phyloP scores from a whole-genome alignment of 2,329 filamentous ascomycete genomes.

The Talaromyces sp. region DNA sequence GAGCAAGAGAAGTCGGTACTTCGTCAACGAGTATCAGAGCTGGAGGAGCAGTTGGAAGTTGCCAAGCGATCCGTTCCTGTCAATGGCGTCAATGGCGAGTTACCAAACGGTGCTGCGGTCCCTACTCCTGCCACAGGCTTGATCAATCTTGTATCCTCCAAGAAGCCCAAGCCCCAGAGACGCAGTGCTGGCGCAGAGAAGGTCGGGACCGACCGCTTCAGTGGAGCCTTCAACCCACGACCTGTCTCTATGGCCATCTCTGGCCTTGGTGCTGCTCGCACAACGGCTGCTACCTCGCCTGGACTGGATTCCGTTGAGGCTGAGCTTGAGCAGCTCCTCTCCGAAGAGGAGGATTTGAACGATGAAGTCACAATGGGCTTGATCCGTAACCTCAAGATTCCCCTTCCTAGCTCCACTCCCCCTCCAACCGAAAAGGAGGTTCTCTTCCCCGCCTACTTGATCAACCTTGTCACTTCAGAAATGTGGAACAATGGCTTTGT shows the following conservation, averaged over 20 bases:
- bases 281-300: slow-evolving; percentile 76
- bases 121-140: slow-evolving; percentile 70
- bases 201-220: slow-evolving; percentile 86
- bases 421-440: slow-evolving; percentile 98
- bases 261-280: slow-evolving; percentile 57
- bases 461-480: slow-evolving; percentile 97
- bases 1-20: slow-evolving; percentile 85
- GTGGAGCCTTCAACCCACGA: slow-evolving; percentile 87
- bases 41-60: slow-evolving; percentile 89
- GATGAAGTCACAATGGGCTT: slow-evolving; percentile 96
- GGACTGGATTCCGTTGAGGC: slow-evolving; percentile 88
- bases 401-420: slow-evolving; percentile 80
- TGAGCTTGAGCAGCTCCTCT: slow-evolving; percentile 89
- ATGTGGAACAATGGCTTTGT: slow-evolving; percentile 99
- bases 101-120: slow-evolving; percentile 63
- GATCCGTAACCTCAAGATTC: slow-evolving; percentile 96
- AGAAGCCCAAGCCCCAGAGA: slow-evolving; percentile 82
- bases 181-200: slow-evolving; percentile 87
- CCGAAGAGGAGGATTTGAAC: slow-evolving; percentile 93
- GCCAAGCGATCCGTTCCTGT: slow-evolving; percentile 77
- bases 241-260: slow-evolving; percentile 93
- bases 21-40: slow-evolving; percentile 82
- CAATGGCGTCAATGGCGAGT: slow-evolving; percentile 63
- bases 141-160: slow-evolving; percentile 94
- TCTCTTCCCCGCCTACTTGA: slow-evolving; percentile 96